Percentiles rank a stretch among this genome's conserved stretches.
Conservation (phyloP, 2,329 filamentous ascomycete genomes). For the Sporothrix luriei region DNA sequence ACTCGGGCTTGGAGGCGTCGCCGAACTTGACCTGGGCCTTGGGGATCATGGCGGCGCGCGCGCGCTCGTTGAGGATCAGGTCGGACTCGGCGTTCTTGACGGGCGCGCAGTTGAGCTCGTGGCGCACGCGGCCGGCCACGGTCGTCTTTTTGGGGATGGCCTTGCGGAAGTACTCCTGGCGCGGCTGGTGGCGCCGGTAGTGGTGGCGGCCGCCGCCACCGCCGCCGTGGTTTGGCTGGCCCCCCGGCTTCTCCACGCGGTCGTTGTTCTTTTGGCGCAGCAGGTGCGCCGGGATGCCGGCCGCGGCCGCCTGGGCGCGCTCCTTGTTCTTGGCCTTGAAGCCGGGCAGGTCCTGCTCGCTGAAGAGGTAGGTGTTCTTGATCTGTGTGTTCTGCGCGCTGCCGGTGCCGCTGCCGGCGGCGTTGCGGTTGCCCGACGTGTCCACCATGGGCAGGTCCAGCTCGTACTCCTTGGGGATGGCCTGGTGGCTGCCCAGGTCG, state of each 20-base stretch:
- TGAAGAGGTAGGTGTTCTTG: constrained; percentile 87
- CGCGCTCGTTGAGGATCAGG: constrained; percentile 60
- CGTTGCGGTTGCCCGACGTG: constrained; percentile 19
- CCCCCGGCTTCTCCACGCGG: constrained; percentile 47
- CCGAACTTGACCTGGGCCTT: constrained; percentile 59
- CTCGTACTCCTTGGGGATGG: constrained; percentile 85
- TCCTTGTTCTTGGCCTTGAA: constrained; percentile 63
- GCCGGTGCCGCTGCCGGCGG: constrained; percentile 11
- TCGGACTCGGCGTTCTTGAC: constrained; percentile 71
- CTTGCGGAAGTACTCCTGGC: constrained; percentile 64
- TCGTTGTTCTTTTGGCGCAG: constrained; percentile 46
- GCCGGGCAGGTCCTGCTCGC: constrained; percentile 86
- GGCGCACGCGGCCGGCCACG: constrained; percentile 69
- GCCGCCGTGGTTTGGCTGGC: constrained; percentile 42
- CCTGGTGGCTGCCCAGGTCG: constrained; percentile 66
- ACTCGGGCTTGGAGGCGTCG: constrained; percentile 53
- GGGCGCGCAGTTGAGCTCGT: constrained; percentile 75
- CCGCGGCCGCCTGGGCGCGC: constrained; percentile 58
- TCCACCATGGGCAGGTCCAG: constrained; percentile 66
- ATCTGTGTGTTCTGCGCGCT: constrained; percentile 54
- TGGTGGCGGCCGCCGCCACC: constrained; percentile 32
- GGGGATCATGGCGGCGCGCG: constrained; percentile 62
- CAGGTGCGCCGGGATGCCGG: constrained; percentile 62
- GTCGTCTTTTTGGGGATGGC: constrained; percentile 82
- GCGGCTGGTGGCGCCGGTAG: constrained; percentile 36